These are phyloP conservation scores for Silybum marianum DNA, from an alignment of 129 eudicot species.

Conservation along the genomic window DNA sequence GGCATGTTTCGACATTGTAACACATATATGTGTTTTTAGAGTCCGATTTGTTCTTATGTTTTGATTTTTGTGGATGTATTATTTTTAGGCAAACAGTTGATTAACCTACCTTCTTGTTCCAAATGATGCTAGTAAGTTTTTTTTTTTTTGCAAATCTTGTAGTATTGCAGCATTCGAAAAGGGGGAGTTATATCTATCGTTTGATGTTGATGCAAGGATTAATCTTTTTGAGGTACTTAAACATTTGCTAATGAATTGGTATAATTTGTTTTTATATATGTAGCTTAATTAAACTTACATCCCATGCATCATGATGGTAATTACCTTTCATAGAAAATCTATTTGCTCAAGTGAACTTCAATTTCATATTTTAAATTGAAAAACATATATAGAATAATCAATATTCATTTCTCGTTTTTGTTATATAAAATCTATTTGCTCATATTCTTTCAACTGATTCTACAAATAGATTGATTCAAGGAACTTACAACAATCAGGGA, in stretches of 20 bases:
- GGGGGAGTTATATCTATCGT: conserved; percentile 63
- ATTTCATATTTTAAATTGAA: background rate
- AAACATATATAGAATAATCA: background rate
- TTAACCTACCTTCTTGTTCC: conserved; percentile 5
- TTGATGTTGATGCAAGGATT: conserved; percentile 96
- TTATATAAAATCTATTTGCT: conserved; percentile 35
- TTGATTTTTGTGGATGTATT: no score
- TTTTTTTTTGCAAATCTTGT: conserved; percentile 59
- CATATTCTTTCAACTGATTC: conserved; percentile 52
- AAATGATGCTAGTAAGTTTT: background rate
- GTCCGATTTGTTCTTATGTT: no score
- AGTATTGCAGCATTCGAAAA: conserved; percentile 77
- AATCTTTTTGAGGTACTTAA: conserved; percentile 90
- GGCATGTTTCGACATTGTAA: no score
- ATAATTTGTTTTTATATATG: conserved; percentile 13
- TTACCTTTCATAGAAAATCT: background rate
- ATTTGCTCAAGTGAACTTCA: background rate
- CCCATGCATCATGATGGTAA: background rate
- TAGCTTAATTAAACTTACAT: background rate
- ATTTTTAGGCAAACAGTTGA: background rate
- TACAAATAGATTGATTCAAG: no score
- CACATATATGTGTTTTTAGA: no score
- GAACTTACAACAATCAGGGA: no score
- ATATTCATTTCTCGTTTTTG: background rate
- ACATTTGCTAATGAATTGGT: background rate